Evolutionary conservation across 2,329 filamentous ascomycete genomes (phyloP).

Genomic region (Aureobasidium sp.): DNA sequence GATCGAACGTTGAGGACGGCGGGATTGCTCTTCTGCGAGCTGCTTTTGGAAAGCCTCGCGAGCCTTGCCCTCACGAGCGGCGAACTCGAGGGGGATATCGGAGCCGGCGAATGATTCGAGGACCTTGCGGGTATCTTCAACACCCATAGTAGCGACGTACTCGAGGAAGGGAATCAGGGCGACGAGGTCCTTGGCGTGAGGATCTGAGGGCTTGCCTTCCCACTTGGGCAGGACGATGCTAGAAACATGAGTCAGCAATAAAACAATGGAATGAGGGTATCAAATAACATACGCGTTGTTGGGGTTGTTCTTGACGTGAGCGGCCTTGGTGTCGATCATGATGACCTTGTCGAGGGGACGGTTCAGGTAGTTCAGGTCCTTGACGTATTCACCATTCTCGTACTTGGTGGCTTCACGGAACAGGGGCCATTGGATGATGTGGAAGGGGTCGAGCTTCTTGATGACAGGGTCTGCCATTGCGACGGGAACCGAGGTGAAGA

Average conservation of each 20-base stretch:
- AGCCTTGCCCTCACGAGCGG: conserved; percentile 75
- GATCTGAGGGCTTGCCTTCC: conserved; percentile 73
- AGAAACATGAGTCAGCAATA: background rate
- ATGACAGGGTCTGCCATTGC: conserved; percentile 80
- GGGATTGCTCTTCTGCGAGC: conserved; percentile 60
- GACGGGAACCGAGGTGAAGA: conserved; percentile 86
- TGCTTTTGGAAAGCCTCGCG: conserved; percentile 79
- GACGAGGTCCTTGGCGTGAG: conserved; percentile 63
- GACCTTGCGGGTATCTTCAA: conserved; percentile 64
- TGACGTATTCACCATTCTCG: conserved; percentile 91
- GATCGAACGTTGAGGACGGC: conserved; percentile 54
- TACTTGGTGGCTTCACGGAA: conserved; percentile 97
- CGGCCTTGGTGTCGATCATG: conserved; percentile 78
- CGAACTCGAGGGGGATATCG: conserved; percentile 85
- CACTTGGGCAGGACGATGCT: conserved; percentile 78
- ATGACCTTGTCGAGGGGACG: conserved; percentile 92
- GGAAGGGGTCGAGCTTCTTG: conserved; percentile 89
- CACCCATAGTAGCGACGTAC: conserved; percentile 91
- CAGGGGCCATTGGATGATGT: conserved; percentile 89
- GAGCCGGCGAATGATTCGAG: conserved; percentile 56
- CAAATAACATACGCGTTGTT: conserved; percentile 61
- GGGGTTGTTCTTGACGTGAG: conserved; percentile 83
- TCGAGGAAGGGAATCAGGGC: conserved; percentile 92
- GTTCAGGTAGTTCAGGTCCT: conserved; percentile 98
- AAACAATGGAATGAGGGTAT: background rate